Evolutionary conservation across 2,329 filamentous ascomycete species (phyloP), one percentile per base, ranked within the genome.

Genomic region (Coleophoma crateriformis): DNA sequence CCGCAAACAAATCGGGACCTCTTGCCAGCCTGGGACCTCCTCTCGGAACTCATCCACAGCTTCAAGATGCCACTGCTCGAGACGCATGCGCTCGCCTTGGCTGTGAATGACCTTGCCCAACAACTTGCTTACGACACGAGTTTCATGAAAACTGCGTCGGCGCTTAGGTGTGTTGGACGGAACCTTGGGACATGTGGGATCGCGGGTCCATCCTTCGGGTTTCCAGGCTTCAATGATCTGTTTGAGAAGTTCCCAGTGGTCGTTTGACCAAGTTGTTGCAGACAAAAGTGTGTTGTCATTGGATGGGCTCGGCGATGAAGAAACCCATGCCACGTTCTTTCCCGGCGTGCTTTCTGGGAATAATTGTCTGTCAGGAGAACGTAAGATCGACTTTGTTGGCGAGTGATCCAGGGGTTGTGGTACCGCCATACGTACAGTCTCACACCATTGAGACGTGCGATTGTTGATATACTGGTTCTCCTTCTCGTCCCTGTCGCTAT

Each of bases 11-110:
- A 66, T 54, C 46, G 53, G 54, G 47, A 55, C 55, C 51, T 66
- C 64, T 22, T 66, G 57, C 64, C 64, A 66, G 4, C 64, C 64
- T 4, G 58, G 57, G 17, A 64, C 63, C 4, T 49, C 27, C 1
- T 56, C 54, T 20, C 62, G 45, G 39, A 65, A 66, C 53, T 64
- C 58, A 55, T 63, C 63, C 15, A 66, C 62, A 46, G 54, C 62
- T 45, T 65, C 64, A 17, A 65, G 46, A 57, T 66, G 64, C 63
- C 63, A 66, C 50, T 64, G 61, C 46, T 65, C 55, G 19, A 66
- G 51, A 19, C 43, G 54, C 55, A 64, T 56, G 7, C 46, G 56
- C 32, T 61, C 55, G 7, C 55, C 57, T 27, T 55, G 37, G 37
- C 48, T 22, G 11, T 7, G 44, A 3, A 65, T 53, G 1, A 39